These are phyloP conservation scores for Hypoxylon sp. DNA, from an alignment of 2,329 filamentous ascomycete species.

Conservation along the genomic window DNA sequence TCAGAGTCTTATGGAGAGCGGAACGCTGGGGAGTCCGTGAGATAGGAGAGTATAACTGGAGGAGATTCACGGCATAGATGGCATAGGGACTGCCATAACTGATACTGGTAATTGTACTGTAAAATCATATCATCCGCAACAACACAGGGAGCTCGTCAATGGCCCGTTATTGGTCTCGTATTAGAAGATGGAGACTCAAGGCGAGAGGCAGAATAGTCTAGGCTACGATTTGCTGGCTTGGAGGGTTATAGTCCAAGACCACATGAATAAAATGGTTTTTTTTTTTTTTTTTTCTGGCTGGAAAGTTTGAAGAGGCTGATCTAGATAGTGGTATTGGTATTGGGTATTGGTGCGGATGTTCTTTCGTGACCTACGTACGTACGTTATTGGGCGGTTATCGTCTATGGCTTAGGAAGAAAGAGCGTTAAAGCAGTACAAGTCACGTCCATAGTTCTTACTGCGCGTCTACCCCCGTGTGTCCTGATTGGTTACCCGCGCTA, in stretches of 20 bases:
- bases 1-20: conserved; percentile 87
- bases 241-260: conserved; percentile 2
- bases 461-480: too few relatives aligned
- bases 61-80: neutral
- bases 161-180: conserved; percentile 3
- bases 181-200: conserved; percentile 4
- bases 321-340: neutral
- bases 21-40: conserved; percentile 75
- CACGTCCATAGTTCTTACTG: too few relatives aligned
- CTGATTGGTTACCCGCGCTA: conserved; percentile 8
- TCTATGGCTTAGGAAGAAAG: neutral
- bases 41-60: neutral
- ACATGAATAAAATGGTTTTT: neutral
- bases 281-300: neutral
- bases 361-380: neutral
- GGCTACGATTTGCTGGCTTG: neutral
- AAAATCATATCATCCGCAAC: conserved; percentile 5
- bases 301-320: neutral
- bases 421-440: neutral
- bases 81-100: neutral
- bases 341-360: neutral
- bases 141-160: conserved; percentile 1
- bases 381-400: neutral
- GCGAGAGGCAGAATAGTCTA: conserved; percentile 4
- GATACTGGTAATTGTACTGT: conserved; percentile 22